Evolutionary conservation across 805 yeast genomes (phyloP), one percentile per base, ranked within the genome.

Genomic region (Starmera amethionina): DNA sequence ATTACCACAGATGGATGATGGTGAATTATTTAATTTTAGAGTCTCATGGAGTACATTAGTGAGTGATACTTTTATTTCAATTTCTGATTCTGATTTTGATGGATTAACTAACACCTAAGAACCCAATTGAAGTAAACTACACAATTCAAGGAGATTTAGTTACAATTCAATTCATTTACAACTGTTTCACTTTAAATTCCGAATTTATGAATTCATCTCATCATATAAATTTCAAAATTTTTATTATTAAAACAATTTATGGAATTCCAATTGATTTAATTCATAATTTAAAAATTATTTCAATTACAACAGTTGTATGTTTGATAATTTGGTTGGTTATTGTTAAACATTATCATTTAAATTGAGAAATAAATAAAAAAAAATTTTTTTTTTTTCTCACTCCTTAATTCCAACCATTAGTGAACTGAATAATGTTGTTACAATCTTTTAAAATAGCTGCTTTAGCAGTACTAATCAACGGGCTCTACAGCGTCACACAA

Each of bases 21-120:
- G 18, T 4, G 12, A 12, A 2, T 34, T 40, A n/a, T 45, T 48
- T 39, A 46, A 46, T 37, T 50, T 45, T 1, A 41, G 50, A 33
- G 40, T 48, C n/a, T 46, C 53, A 2, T 52, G 55, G 55, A 49
- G 51, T 36, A 43, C 57, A 7, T 41, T 51, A 30, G 29, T 37
- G 16, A 30, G 39, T 25, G 54, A 52, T 34, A 51, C 55, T 2
- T 40, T 51, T 15, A 37, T 44, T 7, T 39, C 49, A 1, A 27
- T 40, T 2, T 38, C 4, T 16, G 4, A 42, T n/a, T 47, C 46
- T 27, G 48, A 48, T n/a, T 16, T 4, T 16, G 18, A n/a, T n/a
- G n/a, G n/a, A n/a, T n/a, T n/a, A n/a, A 31, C 42, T 6, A 33
- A 28, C 8, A 3, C 8, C 5, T 5, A 13, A 28, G 5, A 10